Evolutionary conservation across 2,329 filamentous ascomycete genomes (phyloP), one percentile per base, ranked within the genome.

Genomic region (Colletotrichum eremochloae): DNA sequence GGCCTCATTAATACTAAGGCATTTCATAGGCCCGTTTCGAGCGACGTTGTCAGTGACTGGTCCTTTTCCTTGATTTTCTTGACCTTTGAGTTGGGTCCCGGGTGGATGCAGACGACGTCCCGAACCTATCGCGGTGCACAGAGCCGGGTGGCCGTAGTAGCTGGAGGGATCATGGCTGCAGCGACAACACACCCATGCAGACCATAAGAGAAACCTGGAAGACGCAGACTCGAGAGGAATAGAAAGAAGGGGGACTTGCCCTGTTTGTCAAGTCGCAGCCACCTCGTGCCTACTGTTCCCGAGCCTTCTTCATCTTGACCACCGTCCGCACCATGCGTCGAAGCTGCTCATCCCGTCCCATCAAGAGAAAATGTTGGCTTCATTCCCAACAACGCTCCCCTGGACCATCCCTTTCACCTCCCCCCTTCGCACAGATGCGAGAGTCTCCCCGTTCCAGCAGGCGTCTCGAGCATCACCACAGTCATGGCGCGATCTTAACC

Each of bases 101-200:
- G 79, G 81, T 84, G 84, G 79, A 80, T 79, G 78, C 75, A 75
- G 76, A 76, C 79, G 75, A 73, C 75, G 71, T 69, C 76, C 75
- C 77, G 77, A 80, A 80, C 85, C 86, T 87, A 86, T 88, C 82
- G 84, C 73, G 76, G 69, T 72, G 71, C 74, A 75, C 74, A 77
- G 71, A 77, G 74, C 76, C 68, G 74, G 72, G 18, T 77, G 77
- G 79, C 79, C 78, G 78, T 77, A 80, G 82, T 53, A 60, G 53
- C 48, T 80, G 77, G 79, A 83, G 79, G 80, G 80, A 81, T 81
- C 71, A 81, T 80, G 80, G 81, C 80, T 85, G 85, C 82, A 83
- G 76, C 79, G 78, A 82, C 83, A 85, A 81, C 83, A 77, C 82
- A 84, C 80, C 82, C 80, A 73, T 84, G 83, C 83, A 84, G 75